phyloP scores from a whole-genome alignment of 2,329 filamentous ascomycete species.

The Fusarium succisae region DNA sequence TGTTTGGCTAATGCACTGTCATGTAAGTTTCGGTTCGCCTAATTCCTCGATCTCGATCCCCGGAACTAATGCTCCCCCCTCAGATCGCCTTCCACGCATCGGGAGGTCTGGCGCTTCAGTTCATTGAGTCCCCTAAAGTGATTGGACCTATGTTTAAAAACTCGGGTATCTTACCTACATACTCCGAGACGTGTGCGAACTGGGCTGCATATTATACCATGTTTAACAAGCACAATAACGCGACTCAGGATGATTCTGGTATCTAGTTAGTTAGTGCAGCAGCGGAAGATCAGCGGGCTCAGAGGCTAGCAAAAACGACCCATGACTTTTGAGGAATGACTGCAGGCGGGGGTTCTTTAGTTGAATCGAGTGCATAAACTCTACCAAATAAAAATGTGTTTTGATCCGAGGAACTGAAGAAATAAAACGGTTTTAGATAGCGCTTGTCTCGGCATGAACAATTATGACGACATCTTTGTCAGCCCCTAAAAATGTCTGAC shows the following conservation, averaged over 20 bases:
- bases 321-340: background rate
- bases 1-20: background rate
- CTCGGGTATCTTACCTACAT: background rate
- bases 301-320: background rate
- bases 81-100: background rate
- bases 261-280: background rate
- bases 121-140: background rate
- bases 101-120: background rate
- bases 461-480: background rate
- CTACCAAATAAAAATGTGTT: background rate
- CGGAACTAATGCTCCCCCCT: background rate
- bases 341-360: background rate
- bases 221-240: conserved; percentile 16
- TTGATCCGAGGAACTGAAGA: background rate
- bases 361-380: background rate
- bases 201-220: conserved; percentile 21
- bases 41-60: background rate
- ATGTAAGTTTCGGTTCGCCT: background rate
- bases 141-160: background rate
- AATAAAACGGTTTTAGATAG: background rate
- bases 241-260: conserved; percentile 15
- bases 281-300: background rate
- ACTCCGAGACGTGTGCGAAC: conserved; percentile 5
- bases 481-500: background rate
- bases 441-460: background rate